Conservation (phyloP, 2,329 filamentous ascomycete species). For the Tolypocladium pustulatum region DNA sequence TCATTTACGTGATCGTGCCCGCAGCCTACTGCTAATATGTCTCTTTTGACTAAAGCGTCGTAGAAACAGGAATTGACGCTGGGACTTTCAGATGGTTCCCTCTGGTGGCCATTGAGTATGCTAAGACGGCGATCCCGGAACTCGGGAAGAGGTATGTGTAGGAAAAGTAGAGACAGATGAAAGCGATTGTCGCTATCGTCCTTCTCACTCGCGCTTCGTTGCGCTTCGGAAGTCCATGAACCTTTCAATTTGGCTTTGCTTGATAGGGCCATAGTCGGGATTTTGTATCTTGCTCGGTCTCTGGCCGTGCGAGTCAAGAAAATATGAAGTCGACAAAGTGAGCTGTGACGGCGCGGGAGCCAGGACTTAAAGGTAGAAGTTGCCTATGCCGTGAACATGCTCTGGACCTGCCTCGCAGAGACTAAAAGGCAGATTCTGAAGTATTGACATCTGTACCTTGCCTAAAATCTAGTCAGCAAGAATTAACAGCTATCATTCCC, state of each 20-base stretch:
- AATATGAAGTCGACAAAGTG: slow-evolving; percentile 16
- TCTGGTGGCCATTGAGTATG: slow-evolving; percentile 13
- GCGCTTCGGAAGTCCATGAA: slow-evolving; percentile 14
- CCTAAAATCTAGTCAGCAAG: slow-evolving; percentile 12
- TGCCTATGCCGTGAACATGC: slow-evolving; percentile 16
- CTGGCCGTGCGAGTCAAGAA: slow-evolving; percentile 18
- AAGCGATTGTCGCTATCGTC: background rate
- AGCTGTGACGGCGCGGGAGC: slow-evolving; percentile 10
- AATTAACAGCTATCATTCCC: background rate
- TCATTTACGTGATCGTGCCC: slow-evolving; percentile 23
- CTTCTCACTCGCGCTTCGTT: slow-evolving; percentile 6
- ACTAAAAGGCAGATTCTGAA: slow-evolving; percentile 15
- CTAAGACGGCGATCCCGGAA: slow-evolving; percentile 13
- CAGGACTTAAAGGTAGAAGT: slow-evolving; percentile 15
- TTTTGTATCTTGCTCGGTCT: slow-evolving; percentile 13
- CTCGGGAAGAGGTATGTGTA: slow-evolving; percentile 10
- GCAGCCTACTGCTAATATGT: slow-evolving; percentile 16
- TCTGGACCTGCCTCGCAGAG: slow-evolving; percentile 15
- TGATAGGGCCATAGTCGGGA: slow-evolving; percentile 17
- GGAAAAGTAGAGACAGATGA: background rate
- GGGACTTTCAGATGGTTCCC: slow-evolving; percentile 17
- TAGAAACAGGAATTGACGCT: slow-evolving; percentile 20
- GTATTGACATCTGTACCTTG: slow-evolving; percentile 16
- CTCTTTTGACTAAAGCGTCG: slow-evolving; percentile 15
- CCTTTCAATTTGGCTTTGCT: slow-evolving; percentile 20